Base-by-base conservation (phyloP, 2,329 filamentous ascomycete genomes). In the Sphaerulina musiva region DNA sequence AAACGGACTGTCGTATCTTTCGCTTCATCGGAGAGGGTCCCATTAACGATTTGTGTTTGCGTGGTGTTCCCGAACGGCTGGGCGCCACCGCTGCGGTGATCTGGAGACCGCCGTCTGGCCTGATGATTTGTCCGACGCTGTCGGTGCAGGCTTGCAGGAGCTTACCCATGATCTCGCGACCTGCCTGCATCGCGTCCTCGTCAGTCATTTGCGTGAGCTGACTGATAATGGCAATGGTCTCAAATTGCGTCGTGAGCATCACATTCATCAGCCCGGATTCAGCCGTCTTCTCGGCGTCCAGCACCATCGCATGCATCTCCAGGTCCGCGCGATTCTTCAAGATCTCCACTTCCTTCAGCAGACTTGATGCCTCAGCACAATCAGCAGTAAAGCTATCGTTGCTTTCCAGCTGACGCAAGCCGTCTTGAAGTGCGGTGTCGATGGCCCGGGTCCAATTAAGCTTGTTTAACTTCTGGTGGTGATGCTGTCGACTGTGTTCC, bases 231-330 rank as follows among this genome's bases (percentile, higher is more conserved):
- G 88, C 78, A 57, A 97, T 81, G 2, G 91, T 92, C 65, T 96
- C 91, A 63, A 98, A 95, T 65, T 97, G 92, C 10, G 92, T 89
- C 50, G 87, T 85, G 9, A 97, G 80, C 51, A 98, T 79, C 47
- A 88, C 81, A 70, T 96, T 91, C 65, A 95, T 78, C 60, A 87
- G 82, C 14, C 81, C 82, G 17, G 85, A 82, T 67, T 96, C 90
- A 10, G 85, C 86, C 26, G 80, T 78, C 72, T 86, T 92, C 59
- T 97, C 91, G 64, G 93, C 84, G 51, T 97, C 90, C 9, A 90
- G 71, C 17, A 96, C 81, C 49, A 89, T 84, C 10, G 80, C 75
- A 59, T 92, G 81, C 1, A 86, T 81, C 57, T 97, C 93, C 39
- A 88, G 81, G 62, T 88, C 87, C 46, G 90, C 91, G 63, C 85